Evolutionary conservation across 331 rosid genomes (phyloP), one percentile per base, ranked within the genome.

Genomic region (Phaseolus coccineus): DNA sequence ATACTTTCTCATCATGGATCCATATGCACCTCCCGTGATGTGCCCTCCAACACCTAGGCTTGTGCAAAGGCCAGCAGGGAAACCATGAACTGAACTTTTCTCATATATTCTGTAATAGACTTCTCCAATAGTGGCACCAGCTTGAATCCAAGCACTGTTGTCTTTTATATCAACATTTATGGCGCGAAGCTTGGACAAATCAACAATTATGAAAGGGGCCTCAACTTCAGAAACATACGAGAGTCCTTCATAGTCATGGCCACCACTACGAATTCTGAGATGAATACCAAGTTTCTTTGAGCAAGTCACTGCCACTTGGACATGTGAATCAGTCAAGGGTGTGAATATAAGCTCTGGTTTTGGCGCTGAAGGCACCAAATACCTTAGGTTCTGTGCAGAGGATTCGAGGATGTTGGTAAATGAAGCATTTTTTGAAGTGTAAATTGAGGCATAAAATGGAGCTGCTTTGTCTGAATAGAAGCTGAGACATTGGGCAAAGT

Each of bases 31-130:
- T 51, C 97, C 95, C 2, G 87, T 90, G 25, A 92, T 79, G 58
- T 92, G 97, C 19, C 97, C 97, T 1, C 97, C 97, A 39, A 92
- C 62, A 22, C 97, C 97, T 71, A 92, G 51, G 40, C 92, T 92
- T 2, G 93, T 80, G 84, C 93, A 92, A 15, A 90, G 89, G 2
- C 97, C 96, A 0, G 92, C 92, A 12, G 97, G 89, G 84, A 84
- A 90, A 25, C 90, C 97, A 72, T 86, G 92, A 33, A 83, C 85
- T 6, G 55, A 14, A 67, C 95, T 90, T 46, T 85, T 86, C 74
- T 92, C 75, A 2, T 77, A 71, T 31, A 92, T 89, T 59, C 83
- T 83, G 80, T 92, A 92, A 78, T 90, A 90, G 9, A 89, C 86
- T 48, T 92, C 96, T 0, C 95, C 97, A 2, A 83, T 74, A 1